Evolutionary conservation across 345 rosid genomes (phyloP).

Genomic region (Melaleuca quinquenervia): DNA sequence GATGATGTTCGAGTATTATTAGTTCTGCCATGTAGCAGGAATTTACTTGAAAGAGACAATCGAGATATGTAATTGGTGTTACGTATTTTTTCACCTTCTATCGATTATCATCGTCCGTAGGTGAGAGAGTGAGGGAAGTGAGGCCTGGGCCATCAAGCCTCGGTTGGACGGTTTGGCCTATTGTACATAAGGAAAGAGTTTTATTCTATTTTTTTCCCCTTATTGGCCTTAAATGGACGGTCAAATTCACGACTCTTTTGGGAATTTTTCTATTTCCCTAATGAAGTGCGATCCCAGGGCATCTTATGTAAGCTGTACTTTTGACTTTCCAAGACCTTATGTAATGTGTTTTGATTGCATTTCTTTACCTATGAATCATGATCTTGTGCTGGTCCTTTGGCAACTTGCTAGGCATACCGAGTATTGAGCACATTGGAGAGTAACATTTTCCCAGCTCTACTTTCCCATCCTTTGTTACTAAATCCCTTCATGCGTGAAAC

Average conservation of each 20-base stretch:
- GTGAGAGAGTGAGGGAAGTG: conserved; percentile 9
- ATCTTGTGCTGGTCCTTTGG: background rate
- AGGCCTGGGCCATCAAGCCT: conserved; percentile 9
- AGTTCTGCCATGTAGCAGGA: background rate
- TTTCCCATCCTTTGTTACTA: background rate
- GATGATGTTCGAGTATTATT: conserved; percentile 19
- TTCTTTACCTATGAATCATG: background rate
- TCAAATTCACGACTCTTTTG: conserved; percentile 9
- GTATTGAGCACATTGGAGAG: background rate
- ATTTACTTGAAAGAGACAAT: conserved; percentile 1
- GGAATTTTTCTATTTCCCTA: conserved; percentile 1
- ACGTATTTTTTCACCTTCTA: conserved; percentile 3
- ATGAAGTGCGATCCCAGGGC: background rate
- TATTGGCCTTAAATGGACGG: conserved; percentile 12
- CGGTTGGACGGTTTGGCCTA: conserved; percentile 23
- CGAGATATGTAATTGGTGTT: conserved; percentile 7
- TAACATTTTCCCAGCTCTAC: background rate
- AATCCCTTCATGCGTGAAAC: background rate
- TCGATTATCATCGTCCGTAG: conserved; percentile 2
- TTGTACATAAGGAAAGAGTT: conserved; percentile 53
- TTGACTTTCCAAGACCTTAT: background rate
- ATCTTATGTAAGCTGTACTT: background rate
- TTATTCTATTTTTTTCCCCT: background rate
- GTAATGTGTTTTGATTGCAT: background rate
- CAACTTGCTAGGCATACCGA: background rate